Base-by-base conservation (phyloP, 495 filamentous ascomycete genomes). In the Xylaria cubensis region DNA sequence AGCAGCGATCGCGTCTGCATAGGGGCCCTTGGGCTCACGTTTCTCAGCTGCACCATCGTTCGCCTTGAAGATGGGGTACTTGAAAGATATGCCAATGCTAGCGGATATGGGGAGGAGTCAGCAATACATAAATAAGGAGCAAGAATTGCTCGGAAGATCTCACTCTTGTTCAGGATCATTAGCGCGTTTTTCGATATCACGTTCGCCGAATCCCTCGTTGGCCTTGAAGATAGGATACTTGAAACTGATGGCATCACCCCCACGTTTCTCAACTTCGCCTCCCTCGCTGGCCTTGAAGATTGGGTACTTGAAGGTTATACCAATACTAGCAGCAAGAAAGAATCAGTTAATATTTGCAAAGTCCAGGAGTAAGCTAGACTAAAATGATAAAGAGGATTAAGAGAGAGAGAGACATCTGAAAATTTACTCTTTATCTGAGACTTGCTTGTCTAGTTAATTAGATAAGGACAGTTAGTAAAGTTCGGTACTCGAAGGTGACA, bases 1-100 rank as follows among this genome's bases (percentile, higher is more conserved):
- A 34, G 63, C 63, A 50, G 63, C 63, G 26, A 65, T 65, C 15
- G 21, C 61, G 61, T 41, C 61, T 8, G 61, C 61, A 24, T 64
- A 64, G 19, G 61, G 36, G n/a, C n/a, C n/a, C n/a, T n/a, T n/a
- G n/a, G n/a, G n/a, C 13, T 44, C 41, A 8, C 36, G 39, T 21
- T 64, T 64, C 17, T 26, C 61, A 21, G 32, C 29, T 21, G 17
- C 34, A 10, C 32, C 32, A 17, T 61, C 56, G 32, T 4, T 13
- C 4, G 56, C 56, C 32, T 61, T 36, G 34, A 36, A 36, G 4
- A 6, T 4, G 34, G 34, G 34, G 34, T 36, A 36, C n/a, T n/a
- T n/a, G n/a, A n/a, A n/a, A n/a, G n/a, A n/a, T n/a, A n/a, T n/a
- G n/a, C n/a, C n/a, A n/a, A n/a, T n/a, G 4, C 42, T 44, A 44